These are phyloP conservation scores for Sporothrix mexicana DNA, from an alignment of 2,329 filamentous ascomycete genomes.

Conservation along the genomic window DNA sequence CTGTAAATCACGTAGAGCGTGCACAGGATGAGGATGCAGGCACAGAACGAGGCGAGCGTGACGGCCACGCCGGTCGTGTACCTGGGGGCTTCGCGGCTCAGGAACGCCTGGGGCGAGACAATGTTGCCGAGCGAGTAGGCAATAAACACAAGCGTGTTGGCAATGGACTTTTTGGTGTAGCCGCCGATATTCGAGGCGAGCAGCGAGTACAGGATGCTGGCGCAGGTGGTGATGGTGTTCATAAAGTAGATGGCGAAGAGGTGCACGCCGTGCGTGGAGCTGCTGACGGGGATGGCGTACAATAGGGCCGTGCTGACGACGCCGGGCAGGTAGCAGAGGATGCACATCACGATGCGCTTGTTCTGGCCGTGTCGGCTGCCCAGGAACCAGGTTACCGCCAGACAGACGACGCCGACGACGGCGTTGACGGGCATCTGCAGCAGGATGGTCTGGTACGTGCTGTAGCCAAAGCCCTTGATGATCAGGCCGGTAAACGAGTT, in stretches of 20 bases:
- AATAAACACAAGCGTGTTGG: slow-evolving; percentile 59
- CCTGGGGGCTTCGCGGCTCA: slow-evolving; percentile 60
- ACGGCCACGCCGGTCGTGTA: slow-evolving; percentile 69
- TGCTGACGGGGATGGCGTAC: slow-evolving; percentile 34
- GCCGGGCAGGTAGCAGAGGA: slow-evolving; percentile 37
- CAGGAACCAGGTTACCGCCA: slow-evolving; percentile 37
- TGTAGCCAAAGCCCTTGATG: slow-evolving; percentile 59
- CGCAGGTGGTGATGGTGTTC: slow-evolving; percentile 29
- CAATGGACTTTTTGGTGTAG: slow-evolving; percentile 63
- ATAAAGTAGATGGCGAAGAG: slow-evolving; percentile 39
- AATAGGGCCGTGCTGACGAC: slow-evolving; percentile 38
- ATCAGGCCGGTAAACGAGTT: slow-evolving; percentile 56
- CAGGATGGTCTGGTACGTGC: slow-evolving; percentile 50
- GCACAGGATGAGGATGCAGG: slow-evolving; percentile 50
- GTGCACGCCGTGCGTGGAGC: slow-evolving; percentile 25
- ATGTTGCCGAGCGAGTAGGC: slow-evolving; percentile 61
- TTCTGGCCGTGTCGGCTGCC: slow-evolving; percentile 49
- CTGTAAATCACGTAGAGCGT: slow-evolving; percentile 55
- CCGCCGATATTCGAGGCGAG: slow-evolving; percentile 53
- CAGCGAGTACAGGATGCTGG: slow-evolving; percentile 57
- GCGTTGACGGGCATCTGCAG: slow-evolving; percentile 42
- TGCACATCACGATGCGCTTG: slow-evolving; percentile 42
- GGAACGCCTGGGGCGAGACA: slow-evolving; percentile 62
- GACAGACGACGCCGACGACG: slow-evolving; percentile 42
- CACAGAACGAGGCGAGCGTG: slow-evolving; percentile 41